Base-by-base conservation (phyloP, 305 asterid genomes). In the Fraxinus latifolia region DNA sequence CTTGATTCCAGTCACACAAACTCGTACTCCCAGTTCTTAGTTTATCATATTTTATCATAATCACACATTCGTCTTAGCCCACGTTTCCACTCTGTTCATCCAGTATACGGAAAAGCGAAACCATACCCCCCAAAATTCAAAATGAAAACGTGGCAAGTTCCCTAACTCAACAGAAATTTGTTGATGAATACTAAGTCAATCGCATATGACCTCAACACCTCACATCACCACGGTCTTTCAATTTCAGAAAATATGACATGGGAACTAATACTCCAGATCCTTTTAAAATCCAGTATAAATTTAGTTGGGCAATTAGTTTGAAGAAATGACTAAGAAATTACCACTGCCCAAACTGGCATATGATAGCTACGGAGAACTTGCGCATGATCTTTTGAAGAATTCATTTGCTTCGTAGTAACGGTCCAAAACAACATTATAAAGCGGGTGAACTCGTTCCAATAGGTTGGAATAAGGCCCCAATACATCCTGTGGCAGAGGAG, bases 391-490 rank as follows among this genome's bases (percentile, higher is more conserved):
- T 1, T 85, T 68, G 81, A 93, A 94, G 88, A 90, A 92, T 14
- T 89, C 83, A 27, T 36, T 87, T 29, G 98, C 97, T 86, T 94
- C 98, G 12, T 79, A 74, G 82, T 87, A 96, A 65, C 89, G 89
- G 83, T 94, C 98, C 77, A 94, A 78, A 80, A 88, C 92, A 36
- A 94, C 70, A 82, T 92, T 93, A 79, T 89, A 80, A 7, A 96
- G 89, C 11, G 98, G 99, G 83, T 96, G 98, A 79, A 96, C 81
- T 77, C 92, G 93, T 83, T 94, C 97, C 82, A 96, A 25, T 1
- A 93, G 83, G 87, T 95, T 94, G 83, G 92, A 87, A 68, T 94
- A 94, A 80, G 94, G 91, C 33, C 99, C 99, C 86, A 96, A 21
- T 15, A 96, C 80, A 80, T 93, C 93, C 83, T 81, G 79, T 2